These are phyloP conservation scores for Diaporthe citriasiana DNA, from an alignment of 2,329 filamentous ascomycete species.

Conservation along the genomic window DNA sequence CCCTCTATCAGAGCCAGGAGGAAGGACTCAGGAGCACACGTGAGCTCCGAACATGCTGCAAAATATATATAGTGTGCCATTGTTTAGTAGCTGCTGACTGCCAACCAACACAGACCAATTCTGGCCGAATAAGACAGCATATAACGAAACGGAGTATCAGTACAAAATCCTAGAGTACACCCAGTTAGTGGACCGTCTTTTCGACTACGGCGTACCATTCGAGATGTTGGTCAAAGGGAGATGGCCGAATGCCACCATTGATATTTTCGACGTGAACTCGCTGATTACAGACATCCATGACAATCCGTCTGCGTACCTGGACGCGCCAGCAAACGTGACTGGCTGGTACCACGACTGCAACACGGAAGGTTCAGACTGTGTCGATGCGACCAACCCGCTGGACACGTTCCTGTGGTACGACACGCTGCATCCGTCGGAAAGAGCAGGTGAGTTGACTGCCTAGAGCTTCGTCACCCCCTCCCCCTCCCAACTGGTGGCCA, in stretches of 20 bases:
- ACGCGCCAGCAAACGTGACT: slow-evolving; percentile 73
- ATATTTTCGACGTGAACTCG: slow-evolving; percentile 76
- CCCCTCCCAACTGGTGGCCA: background rate
- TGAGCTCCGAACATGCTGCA: background rate
- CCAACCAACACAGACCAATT: slow-evolving; percentile 50
- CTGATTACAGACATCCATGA: slow-evolving; percentile 76
- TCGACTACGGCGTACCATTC: slow-evolving; percentile 64
- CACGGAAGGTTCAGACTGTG: slow-evolving; percentile 52
- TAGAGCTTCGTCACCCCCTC: background rate
- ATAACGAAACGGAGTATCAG: slow-evolving; percentile 63
- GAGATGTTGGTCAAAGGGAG: slow-evolving; percentile 58
- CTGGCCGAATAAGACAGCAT: slow-evolving; percentile 61
- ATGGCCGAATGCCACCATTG: slow-evolving; percentile 72
- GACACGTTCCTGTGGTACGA: slow-evolving; percentile 81
- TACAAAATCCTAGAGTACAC: slow-evolving; percentile 66
- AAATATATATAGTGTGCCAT: background rate
- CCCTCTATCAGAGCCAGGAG: too few relatives aligned
- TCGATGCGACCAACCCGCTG: slow-evolving; percentile 55
- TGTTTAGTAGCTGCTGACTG: background rate
- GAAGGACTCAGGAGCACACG: background rate
- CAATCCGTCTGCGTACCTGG: slow-evolving; percentile 72
- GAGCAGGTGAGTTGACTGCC: slow-evolving; percentile 66
- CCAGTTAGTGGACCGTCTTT: slow-evolving; percentile 63
- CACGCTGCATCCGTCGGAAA: slow-evolving; percentile 78
- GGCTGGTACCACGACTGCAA: slow-evolving; percentile 70